These are phyloP conservation scores for Onygena corvina DNA, from an alignment of 2,329 filamentous ascomycete species.

Conservation along the genomic window DNA sequence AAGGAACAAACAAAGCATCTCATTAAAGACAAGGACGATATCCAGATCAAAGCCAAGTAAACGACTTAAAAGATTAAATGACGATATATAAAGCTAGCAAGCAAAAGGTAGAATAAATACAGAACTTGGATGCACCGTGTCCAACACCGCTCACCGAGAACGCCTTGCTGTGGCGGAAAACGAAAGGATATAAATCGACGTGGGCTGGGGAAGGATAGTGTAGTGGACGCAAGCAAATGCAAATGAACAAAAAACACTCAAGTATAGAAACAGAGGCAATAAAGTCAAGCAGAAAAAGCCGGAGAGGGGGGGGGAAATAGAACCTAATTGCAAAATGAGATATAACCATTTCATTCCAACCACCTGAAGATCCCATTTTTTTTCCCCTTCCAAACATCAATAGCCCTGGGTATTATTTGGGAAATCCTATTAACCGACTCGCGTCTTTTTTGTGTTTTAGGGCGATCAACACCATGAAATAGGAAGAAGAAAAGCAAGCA, in stretches of 20 bases:
- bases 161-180: too few species aligned
- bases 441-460: not conserved
- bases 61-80: not conserved
- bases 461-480: conserved; percentile 1
- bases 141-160: too few species aligned
- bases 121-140: too few species aligned
- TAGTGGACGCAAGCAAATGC: too few species aligned
- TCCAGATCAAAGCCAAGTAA: too few species aligned
- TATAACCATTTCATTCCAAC: not conserved
- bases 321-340: not conserved
- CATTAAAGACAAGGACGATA: too few species aligned
- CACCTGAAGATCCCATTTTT: not conserved
- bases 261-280: not conserved
- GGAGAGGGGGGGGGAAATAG: not conserved
- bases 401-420: conserved; percentile 4
- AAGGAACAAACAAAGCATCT: too few species aligned
- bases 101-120: too few species aligned
- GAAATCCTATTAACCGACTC: not conserved
- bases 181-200: not conserved
- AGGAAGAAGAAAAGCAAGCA: too few species aligned
- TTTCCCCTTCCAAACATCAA: not conserved
- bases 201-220: too few species aligned
- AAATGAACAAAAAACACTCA: not conserved
- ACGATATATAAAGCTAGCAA: too few species aligned
- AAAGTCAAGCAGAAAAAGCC: not conserved